Evolutionary conservation across 2,329 filamentous ascomycete genomes (phyloP), one percentile per base, ranked within the genome.

Genomic region (Colletotrichum camelliae): DNA sequence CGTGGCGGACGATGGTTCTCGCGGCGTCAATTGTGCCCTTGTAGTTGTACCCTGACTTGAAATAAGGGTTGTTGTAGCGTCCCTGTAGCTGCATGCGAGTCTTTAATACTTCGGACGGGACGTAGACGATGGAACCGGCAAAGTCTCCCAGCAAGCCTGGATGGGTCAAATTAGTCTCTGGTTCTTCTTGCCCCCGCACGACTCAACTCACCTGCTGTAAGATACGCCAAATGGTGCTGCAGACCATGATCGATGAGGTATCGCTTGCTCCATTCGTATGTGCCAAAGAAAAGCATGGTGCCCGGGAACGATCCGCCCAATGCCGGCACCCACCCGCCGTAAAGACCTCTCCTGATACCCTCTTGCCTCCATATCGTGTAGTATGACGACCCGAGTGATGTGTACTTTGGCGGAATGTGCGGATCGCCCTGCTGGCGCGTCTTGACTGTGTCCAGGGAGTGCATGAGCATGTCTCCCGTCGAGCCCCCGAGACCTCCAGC

Each of bases 361-460:
- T 99, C 97, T 83, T 99, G 96, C 72, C 95, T 92, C 85, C 94
- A 94, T 82, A 99, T 99, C 55, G 94, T 98, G 82, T 94, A 91
- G 86, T 98, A 99, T 5, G 96, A 97, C 74, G 94, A 94, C 52
- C 94, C 94, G 84, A 98, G 93, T 18, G 95, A 96, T 13, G 94
- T 94, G 86, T 99, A 99, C 86, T 95, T 98, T 2, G 97, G 94
- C 27, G 97, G 97, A 76, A 98, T 91, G 83, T 97, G 94, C 60
- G 96, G 96, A 82, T 98, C 97, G 81, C 96, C 97, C 86, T 99
- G 97, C 84, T 99, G 97, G 80, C 97, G 92, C 62, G 97, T 99
- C 87, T 99, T 99, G 81, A 99, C 97, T 1, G 97, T 99, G 85
- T 99, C 97, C 82, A 99, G 91, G 61, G 96, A 98, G 87, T 99